These are phyloP conservation scores for barrel medic (Medicago truncatula) DNA, from an alignment of 306 rosid genomes.

Conservation along the genomic window DNA sequence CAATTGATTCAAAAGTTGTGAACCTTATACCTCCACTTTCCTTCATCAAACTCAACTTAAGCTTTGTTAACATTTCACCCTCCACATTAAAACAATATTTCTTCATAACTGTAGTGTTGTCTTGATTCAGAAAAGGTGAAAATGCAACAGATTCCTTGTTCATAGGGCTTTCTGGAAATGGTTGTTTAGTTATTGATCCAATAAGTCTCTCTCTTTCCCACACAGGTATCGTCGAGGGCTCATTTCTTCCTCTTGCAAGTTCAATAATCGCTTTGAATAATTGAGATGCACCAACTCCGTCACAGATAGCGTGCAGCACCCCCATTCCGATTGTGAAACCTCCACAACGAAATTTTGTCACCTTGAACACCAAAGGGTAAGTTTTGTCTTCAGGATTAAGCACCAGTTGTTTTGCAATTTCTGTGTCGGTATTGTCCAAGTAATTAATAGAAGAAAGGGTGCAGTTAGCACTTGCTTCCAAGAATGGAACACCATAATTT, in stretches of 20 bases:
- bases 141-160: slow-evolving; percentile 35
- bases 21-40: slow-evolving; percentile 10
- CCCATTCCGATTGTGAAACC: slow-evolving; percentile 51
- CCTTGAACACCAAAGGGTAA: slow-evolving; percentile 41
- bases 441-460: slow-evolving; percentile 49
- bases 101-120: slow-evolving; percentile 29
- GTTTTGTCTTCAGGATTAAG: slow-evolving; percentile 13
- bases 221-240: slow-evolving; percentile 52
- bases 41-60: slow-evolving; percentile 48
- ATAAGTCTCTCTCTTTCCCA: slow-evolving; percentile 57
- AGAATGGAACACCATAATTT: slow-evolving; percentile 49
- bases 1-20: slow-evolving; percentile 60
- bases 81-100: slow-evolving; percentile 43
- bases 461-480: slow-evolving; percentile 47
- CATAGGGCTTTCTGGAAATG: slow-evolving; percentile 22
- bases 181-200: slow-evolving; percentile 28
- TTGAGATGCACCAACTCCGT: slow-evolving; percentile 50
- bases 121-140: slow-evolving; percentile 53
- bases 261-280: slow-evolving; percentile 47
- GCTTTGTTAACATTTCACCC: slow-evolving; percentile 42
- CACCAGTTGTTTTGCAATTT: slow-evolving; percentile 28
- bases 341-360: slow-evolving; percentile 54
- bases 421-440: slow-evolving; percentile 28
- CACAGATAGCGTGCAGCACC: slow-evolving; percentile 46
- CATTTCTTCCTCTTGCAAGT: slow-evolving; percentile 45